Percentiles rank a stretch among this genome's conserved stretches.
These are phyloP conservation scores for Penicillium italicum DNA, from an alignment of 2,329 filamentous ascomycete species.

Conservation along the genomic window DNA sequence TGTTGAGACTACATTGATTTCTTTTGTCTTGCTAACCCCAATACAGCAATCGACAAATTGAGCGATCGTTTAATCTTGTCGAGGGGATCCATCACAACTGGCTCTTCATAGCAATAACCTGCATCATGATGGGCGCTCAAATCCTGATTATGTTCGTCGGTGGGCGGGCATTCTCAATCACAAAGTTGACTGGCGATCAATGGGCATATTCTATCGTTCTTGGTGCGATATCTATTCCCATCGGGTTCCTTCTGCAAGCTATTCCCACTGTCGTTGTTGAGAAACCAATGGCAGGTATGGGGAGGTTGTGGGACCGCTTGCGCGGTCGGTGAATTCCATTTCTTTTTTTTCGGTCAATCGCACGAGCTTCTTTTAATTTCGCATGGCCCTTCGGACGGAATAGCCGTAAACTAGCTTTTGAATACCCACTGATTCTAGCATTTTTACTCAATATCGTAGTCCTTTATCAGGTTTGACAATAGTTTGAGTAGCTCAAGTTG, in stretches of 20 bases:
- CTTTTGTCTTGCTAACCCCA: neutral
- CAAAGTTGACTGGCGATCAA: conserved; percentile 48
- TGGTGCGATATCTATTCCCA: conserved; percentile 50
- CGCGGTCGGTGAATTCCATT: neutral
- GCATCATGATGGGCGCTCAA: conserved; percentile 57
- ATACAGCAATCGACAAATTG: conserved; percentile 54
- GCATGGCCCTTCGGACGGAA: neutral
- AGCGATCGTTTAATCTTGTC: conserved; percentile 61
- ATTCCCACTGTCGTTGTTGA: conserved; percentile 2
- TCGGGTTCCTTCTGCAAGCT: conserved; percentile 30
- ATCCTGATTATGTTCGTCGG: conserved; percentile 58
- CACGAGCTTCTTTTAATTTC: neutral
- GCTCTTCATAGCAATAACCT: conserved; percentile 57
- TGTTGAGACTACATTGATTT: neutral
- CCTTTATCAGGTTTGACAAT: conserved; percentile 30
- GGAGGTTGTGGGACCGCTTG: neutral
- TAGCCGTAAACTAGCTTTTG: neutral
- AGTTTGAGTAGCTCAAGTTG: conserved; percentile 38
- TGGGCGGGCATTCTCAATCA: conserved; percentile 53
- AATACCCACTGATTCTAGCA: neutral
- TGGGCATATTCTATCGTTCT: conserved; percentile 55
- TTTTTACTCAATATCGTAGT: conserved; percentile 33
- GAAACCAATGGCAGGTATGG: neutral
- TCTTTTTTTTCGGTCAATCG: neutral
- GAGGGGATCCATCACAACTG: conserved; percentile 55